These are phyloP conservation scores for Leishmania mexicana DNA, from an alignment of 208 protist species.

Conservation along the genomic window DNA sequence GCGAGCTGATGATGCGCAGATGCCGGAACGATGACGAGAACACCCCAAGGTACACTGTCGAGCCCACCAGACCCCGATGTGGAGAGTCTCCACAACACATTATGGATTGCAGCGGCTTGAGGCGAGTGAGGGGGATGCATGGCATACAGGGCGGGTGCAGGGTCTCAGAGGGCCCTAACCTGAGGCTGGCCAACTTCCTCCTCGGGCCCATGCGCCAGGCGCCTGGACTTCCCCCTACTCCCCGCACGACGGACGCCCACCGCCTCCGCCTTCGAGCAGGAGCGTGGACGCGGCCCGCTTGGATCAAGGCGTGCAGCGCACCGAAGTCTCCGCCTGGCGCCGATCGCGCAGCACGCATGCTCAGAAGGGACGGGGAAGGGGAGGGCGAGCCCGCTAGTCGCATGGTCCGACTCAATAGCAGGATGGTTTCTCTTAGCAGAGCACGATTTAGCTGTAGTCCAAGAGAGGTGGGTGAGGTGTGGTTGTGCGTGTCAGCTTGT, in stretches of 20 bases:
- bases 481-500: neutral
- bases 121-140: neutral
- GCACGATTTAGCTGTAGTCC: neutral
- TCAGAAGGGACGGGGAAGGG: neutral
- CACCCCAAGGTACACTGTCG: neutral
- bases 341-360: neutral
- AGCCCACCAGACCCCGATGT: neutral
- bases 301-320: neutral
- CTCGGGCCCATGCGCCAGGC: neutral
- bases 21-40: neutral
- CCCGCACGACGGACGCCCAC: neutral
- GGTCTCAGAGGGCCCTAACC: neutral
- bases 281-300: neutral
- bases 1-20: neutral
- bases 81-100: neutral
- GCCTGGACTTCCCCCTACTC: neutral
- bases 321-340: neutral
- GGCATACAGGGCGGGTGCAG: neutral
- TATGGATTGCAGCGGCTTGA: neutral
- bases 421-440: neutral
- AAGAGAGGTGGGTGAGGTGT: neutral
- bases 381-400: neutral
- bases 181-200: neutral
- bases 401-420: neutral
- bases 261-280: neutral